Evolutionary conservation across 306 rosid species (phyloP), one percentile per base, ranked within the genome.

Genomic region (Bauhinia variegata): DNA sequence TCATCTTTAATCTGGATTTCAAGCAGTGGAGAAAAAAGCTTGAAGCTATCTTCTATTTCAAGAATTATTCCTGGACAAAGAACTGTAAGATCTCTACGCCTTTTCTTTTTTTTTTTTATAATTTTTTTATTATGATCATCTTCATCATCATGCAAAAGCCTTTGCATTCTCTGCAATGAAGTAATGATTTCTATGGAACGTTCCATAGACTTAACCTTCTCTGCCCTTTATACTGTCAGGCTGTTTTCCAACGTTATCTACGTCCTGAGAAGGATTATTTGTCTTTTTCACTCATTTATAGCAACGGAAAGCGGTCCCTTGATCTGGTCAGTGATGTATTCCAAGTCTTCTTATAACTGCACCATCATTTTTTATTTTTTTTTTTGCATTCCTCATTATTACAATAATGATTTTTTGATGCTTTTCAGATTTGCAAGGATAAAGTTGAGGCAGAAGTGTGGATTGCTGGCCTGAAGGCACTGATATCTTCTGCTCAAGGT

Each of bases 61-160:
- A 80, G 87, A 84, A 86, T 93, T 72, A 82, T 93, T 65, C 96
- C 98, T 61, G 97, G 98, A 55, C 98, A 89, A 84, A 88, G 97
- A 93, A 93, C 96, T 63, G 98, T 93, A 76, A 84, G 97, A 83
- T 83, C 63, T 78, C 47, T 68, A 23, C 16, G 72, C 60, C 69
- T 69, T 34, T 17, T 61, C 69, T 69, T 34, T 17, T 61, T 36
- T 65, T 38, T 68, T 67, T 23, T 23, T 23, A 23, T 23, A n/a
- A n/a, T n/a, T n/a, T n/a, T n/a, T n/a, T n/a, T n/a, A n/a, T n/a
- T n/a, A n/a, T n/a, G n/a, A n/a, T n/a, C n/a, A n/a, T n/a, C n/a
- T n/a, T n/a, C n/a, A n/a, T n/a, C 28, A 60, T 47, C 57, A 60
- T 60, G 16, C 70, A 30, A 11, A 43, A 67, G 47, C 54, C 36